Evolutionary conservation across 2,329 filamentous ascomycete genomes (phyloP).

Genomic region (Neoarthrinium moseri): DNA sequence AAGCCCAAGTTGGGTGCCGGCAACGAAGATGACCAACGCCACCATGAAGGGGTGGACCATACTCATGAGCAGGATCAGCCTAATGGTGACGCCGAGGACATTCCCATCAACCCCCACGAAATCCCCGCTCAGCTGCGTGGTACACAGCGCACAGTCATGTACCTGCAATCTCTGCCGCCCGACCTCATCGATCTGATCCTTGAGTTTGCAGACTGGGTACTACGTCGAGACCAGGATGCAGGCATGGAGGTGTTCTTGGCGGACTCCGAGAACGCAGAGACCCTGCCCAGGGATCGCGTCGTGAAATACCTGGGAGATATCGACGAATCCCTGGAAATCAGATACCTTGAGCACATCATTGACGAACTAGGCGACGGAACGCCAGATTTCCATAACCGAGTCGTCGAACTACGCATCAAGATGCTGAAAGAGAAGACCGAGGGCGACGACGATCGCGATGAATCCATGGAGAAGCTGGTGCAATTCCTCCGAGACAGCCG

Average conservation of each 20-base stretch:
- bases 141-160: slow-evolving; percentile 79
- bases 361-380: slow-evolving; percentile 80
- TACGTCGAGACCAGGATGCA: slow-evolving; percentile 67
- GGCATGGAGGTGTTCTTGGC: slow-evolving; percentile 93
- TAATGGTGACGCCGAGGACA: slow-evolving; percentile 31
- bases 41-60: slow-evolving; percentile 16
- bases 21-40: slow-evolving; percentile 24
- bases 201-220: slow-evolving; percentile 87
- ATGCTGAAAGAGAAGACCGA: slow-evolving; percentile 42
- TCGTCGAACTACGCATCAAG: slow-evolving; percentile 70
- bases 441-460: slow-evolving; percentile 4
- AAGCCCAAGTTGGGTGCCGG: slow-evolving; percentile 6
- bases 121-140: slow-evolving; percentile 61
- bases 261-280: slow-evolving; percentile 94
- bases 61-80: slow-evolving; percentile 28
- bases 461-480: slow-evolving; percentile 64
- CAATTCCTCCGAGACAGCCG: slow-evolving; percentile 72
- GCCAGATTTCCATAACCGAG: slow-evolving; percentile 81
- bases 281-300: slow-evolving; percentile 74
- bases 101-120: slow-evolving; percentile 8
- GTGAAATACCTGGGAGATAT: slow-evolving; percentile 71
- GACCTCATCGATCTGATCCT: slow-evolving; percentile 88
- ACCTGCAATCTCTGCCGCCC: slow-evolving; percentile 84
- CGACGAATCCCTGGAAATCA: slow-evolving; percentile 69
- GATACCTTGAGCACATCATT: slow-evolving; percentile 89